Base-by-base conservation (phyloP, 2,329 filamentous ascomycete species). In the Penicillium sp. region DNA sequence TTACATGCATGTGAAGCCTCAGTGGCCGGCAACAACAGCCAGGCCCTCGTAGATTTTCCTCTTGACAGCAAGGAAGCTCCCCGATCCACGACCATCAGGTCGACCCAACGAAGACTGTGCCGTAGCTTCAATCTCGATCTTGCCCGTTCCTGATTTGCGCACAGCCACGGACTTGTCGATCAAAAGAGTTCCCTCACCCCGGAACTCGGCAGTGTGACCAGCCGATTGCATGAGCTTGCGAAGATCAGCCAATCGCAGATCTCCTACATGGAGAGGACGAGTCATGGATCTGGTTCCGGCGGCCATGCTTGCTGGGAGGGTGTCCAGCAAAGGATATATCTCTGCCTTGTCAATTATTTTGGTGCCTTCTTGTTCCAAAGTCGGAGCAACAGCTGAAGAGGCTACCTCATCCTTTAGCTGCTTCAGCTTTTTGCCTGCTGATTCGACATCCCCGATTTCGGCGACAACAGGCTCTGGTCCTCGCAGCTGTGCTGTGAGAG, bases 251-350 rank as follows among this genome's bases (percentile, higher is more conserved):
- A 99, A 82, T 19, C 93, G 84, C 39, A 97, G 77, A 71, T 99
- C 94, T 58, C 94, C 94, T 3, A 99, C 94, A 70, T 97, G 94
- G 42, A 99, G 85, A 10, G 94, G 91, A 60, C 93, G 91, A 0
- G 91, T 87, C 32, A 88, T 85, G 3, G 89, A 87, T 57, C 90
- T 82, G 7, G 88, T 87, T 0, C 89, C 87, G 0, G 90, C 87
- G 3, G 86, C 83, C 74, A 92, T 76, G 57, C 77, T 83, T 6
- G 78, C 70, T 3, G 83, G 81, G 2, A 87, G 74, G 18, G 84
- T 76, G 63, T 87, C 84, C 16, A 87, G 78, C 9, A 86, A 70
- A 2, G 84, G 83, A 39, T 70, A 65, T 4, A 61, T 45, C 39
- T 75, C 69, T 6, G 66, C 54, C 51, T 73, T 74, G 1, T 69